Base-by-base conservation (phyloP, 116 monocot species). In the Phalaenopsis hybrid region DNA sequence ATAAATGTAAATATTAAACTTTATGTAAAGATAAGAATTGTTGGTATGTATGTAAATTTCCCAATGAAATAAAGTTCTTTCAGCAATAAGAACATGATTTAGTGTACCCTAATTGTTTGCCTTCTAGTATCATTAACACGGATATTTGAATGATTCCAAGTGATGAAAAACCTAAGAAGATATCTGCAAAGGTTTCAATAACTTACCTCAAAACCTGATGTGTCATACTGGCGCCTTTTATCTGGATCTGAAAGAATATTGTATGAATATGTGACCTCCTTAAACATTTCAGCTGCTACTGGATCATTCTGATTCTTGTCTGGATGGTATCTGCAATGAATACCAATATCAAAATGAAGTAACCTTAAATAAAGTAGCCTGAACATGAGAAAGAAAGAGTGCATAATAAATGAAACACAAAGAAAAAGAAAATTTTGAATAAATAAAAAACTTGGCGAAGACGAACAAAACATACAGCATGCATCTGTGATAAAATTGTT, bases 221-320 rank as follows among this genome's bases (percentile, higher is more conserved):
- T 85, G 50, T 97, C 97, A 88, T 91, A 97, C 17, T 93, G 94
- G 18, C 82, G 89, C 73, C 94, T 83, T 88, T 94, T 97, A 74
- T 94, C 92, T 75, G 97, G 88, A 88, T 97, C 89, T 51, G 97
- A 97, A 67, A 97, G 81, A 37, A 97, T 91, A 77, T 90, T 97
- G 68, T 97, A 94, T 13, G 97, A 97, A 84, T 84, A 91, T 44
- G 94, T 93, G 69, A 93, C 90, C 85, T 97, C 97, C 74, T 94
- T 87, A 76, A 97, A 97, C 20, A 85, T 80, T 76, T 97, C 97
- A 50, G 91, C 86, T 76, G 94, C 91, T 72, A 89, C 80, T 61
- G 97, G 97, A 82, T 97, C 93, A 86, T 94, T 89, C 81, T 84
- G 91, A 87, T 97, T 97, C 91, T 97, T 96, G 86, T 97, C 97